Base-by-base conservation (phyloP, 495 filamentous ascomycete species). In the Daldinia vernicosa region DNA sequence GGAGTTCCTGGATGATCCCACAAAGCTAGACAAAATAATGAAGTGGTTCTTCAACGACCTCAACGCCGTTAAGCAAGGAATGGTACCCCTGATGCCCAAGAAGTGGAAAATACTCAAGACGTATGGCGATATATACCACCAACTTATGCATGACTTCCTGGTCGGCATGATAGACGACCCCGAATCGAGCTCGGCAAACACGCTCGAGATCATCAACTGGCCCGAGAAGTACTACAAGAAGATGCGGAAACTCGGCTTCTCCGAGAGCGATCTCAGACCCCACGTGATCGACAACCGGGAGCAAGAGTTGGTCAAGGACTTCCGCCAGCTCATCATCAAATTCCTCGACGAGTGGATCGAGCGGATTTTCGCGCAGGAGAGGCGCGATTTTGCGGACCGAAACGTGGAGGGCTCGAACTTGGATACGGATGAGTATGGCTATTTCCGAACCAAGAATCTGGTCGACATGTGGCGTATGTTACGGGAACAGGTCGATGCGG, bases 21-120 rank as follows among this genome's bases (percentile, higher is more conserved):
- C 91, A n/a, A 86, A 82, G 70, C 81, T 99, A 45, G 92, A 95
- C 51, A 95, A 97, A 82, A 88, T 84, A 70, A 83, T 97, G 79
- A 88, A 88, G 64, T 99, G 96, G 95, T 98, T 89, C 80, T 99
- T 98, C 85, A 97, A 97, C 79, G 95, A 99, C 75, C 87, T 99
- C 1, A 94, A 92, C 76, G 91, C 92, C 0, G 94, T 97, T 63
- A 90, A 93, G 81, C 83, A 94, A 55, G 94, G 95, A 71, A 96
- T 99, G 90, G 87, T 90, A 53, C 84, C 85, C 37, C 82, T 99
- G 57, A 93, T 97, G 86, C 95, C 95, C 27, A 97, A 95, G 81
- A 97, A 96, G 74, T 99, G 95, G 95, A 95, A 92, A 80, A 97
- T 98, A 55, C 94, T 94, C 82, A 88, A 89, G 76, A 96, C 92